These are phyloP conservation scores for Daldinia concentrica DNA, from an alignment of 495 filamentous ascomycete genomes.

Conservation along the genomic window DNA sequence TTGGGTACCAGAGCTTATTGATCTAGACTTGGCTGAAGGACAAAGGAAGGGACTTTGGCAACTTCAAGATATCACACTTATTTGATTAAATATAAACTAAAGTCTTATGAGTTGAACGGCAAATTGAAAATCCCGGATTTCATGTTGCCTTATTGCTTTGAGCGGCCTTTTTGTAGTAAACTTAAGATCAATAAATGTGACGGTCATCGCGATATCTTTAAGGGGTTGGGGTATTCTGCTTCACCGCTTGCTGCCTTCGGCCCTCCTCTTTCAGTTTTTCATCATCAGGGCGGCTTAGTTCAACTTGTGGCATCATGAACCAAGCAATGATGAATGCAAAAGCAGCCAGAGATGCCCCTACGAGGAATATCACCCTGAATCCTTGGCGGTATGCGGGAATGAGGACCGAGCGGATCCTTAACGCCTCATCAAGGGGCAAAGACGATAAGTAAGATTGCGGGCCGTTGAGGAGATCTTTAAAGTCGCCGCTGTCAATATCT, in stretches of 20 bases:
- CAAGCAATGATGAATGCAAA: constrained; percentile 56
- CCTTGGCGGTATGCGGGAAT: constrained; percentile 59
- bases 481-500: constrained; percentile 31
- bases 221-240: constrained; percentile 16
- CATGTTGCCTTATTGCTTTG: background rate
- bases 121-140: background rate
- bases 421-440: constrained; percentile 50
- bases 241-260: constrained; percentile 31
- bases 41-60: constrained; percentile 8
- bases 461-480: constrained; percentile 42
- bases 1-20: constrained; percentile 20
- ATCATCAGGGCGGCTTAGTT: constrained; percentile 56
- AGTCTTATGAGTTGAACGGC: background rate
- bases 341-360: constrained; percentile 58
- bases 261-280: constrained; percentile 59
- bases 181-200: background rate
- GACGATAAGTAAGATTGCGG: constrained; percentile 44
- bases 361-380: constrained; percentile 61
- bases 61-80: constrained; percentile 21
- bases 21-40: constrained; percentile 7
- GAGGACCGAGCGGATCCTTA: constrained; percentile 50
- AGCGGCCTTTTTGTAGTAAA: background rate
- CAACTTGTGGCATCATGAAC: constrained; percentile 59
- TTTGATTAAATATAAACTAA: background rate
- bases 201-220: background rate